phyloP scores from a whole-genome alignment of 2,329 filamentous ascomycete species.

The Aspergillus chevalieri region DNA sequence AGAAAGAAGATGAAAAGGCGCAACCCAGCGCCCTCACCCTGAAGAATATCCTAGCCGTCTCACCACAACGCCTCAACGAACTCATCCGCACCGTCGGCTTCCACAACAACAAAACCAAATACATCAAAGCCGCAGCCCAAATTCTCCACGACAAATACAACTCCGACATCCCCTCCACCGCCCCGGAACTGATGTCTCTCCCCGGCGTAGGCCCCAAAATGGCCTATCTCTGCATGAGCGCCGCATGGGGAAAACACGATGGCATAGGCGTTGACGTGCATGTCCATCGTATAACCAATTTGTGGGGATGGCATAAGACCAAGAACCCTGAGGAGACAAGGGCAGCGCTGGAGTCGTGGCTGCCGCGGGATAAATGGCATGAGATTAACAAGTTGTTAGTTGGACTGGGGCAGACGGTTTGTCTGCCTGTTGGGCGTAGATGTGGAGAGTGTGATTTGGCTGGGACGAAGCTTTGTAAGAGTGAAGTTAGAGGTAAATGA shows the following conservation, averaged over 20 bases:
- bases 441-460: constrained; percentile 86
- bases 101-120: constrained; percentile 89
- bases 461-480: constrained; percentile 66
- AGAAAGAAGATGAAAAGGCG: constrained; percentile 19
- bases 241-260: constrained; percentile 62
- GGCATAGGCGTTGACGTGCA: constrained; percentile 94
- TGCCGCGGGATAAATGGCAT: constrained; percentile 79
- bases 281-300: constrained; percentile 87
- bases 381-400: constrained; percentile 89
- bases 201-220: constrained; percentile 93
- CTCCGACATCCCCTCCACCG: constrained; percentile 73
- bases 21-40: constrained; percentile 56
- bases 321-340: constrained; percentile 78
- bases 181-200: constrained; percentile 67
- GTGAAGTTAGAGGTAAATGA: constrained; percentile 46
- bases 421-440: constrained; percentile 67
- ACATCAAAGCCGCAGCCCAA: constrained; percentile 67
- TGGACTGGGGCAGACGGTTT: constrained; percentile 80
- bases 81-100: constrained; percentile 83
- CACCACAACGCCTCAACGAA: constrained; percentile 60
- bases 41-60: constrained; percentile 68
- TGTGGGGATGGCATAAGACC: constrained; percentile 87
- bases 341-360: constrained; percentile 68
- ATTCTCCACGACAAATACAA: constrained; percentile 65
- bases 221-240: constrained; percentile 80